phyloP scores from a whole-genome alignment of 345 rosid species.

The Aquilaria sinensis region DNA sequence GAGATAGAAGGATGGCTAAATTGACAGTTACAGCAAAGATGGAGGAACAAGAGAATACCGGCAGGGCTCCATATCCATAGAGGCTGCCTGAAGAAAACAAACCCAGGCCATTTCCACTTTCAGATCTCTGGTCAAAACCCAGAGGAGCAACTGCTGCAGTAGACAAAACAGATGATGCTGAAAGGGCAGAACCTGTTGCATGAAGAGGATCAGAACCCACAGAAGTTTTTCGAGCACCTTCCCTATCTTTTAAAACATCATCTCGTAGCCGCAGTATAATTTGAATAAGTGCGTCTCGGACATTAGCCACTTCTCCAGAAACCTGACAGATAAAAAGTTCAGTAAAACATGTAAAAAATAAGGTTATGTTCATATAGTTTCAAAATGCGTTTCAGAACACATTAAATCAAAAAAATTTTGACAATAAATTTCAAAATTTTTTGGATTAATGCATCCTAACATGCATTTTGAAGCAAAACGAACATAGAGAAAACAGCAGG shows the following conservation, averaged over 20 bases:
- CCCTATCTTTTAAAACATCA: slow-evolving; percentile 73
- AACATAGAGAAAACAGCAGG: background rate
- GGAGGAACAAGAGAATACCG: slow-evolving; percentile 36
- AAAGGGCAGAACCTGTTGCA: slow-evolving; percentile 29
- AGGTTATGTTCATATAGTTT: too few species aligned
- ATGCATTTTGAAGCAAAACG: slow-evolving; percentile 5
- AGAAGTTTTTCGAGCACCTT: slow-evolving; percentile 40
- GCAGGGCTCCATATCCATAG: slow-evolving; percentile 69
- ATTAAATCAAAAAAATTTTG: too few species aligned
- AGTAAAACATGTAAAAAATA: background rate
- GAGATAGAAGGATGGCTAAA: background rate
- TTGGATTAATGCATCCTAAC: background rate
- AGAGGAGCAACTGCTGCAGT: slow-evolving; percentile 55
- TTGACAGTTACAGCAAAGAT: slow-evolving; percentile 1
- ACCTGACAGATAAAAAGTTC: slow-evolving; percentile 38
- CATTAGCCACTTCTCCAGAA: slow-evolving; percentile 57
- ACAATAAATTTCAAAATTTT: background rate
- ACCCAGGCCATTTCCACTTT: slow-evolving; percentile 51
- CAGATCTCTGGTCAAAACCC: slow-evolving; percentile 77
- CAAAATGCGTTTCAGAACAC: too few species aligned
- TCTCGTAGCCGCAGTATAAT: slow-evolving; percentile 88
- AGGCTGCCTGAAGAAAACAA: slow-evolving; percentile 62
- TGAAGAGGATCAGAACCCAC: slow-evolving; percentile 44
- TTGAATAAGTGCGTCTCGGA: slow-evolving; percentile 91
- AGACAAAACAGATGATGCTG: slow-evolving; percentile 59